Base-by-base conservation (phyloP, 495 filamentous ascomycete species). In the Filosporella fistucella region DNA sequence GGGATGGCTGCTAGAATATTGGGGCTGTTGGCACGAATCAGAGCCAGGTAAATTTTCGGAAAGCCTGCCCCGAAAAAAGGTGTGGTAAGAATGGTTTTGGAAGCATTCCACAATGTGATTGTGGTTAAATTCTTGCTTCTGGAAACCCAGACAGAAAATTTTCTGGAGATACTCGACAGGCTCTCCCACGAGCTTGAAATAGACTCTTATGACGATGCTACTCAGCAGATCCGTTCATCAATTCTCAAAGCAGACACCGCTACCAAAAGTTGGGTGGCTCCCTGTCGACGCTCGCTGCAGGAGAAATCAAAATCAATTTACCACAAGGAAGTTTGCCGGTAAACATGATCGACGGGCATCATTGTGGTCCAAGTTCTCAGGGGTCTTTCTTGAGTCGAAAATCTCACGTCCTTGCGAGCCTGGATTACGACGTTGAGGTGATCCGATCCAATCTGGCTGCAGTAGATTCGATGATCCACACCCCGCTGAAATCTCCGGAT, bases 341-440 rank as follows among this genome's bases (percentile, higher is more conserved):
- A 45, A 49, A 45, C 34, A 54, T 39, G 51, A 54, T 54, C 51
- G 29, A 37, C 45, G 40, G 22, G 30, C n/a, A 43, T 36, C 45
- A 32, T 14, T 47, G 34, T 47, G 32, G 52, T 46, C 52, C 18
- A 30, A 28, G 46, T 42, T 25, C 29, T 32, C 45, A 45, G 26
- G 46, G 45, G 30, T 12, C 25, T 32, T 22, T 13, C n/a, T 36
- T 52, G 41, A 38, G 35, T 47, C 43, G 17, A 14, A 13, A 25
- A 17, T 17, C 32, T 39, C 30, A 38, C 28, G 14, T 38, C 35
- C 4, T 10, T 9, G 5, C 20, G 14, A 21, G 35, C 5, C 4
- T 38, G 20, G 16, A 37, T 29, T 30, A 25, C 22, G 42, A 47
- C 12, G 40, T 32, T 13, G 23, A 46, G 42, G 37, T 46, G 34